Evolutionary conservation across 768 basidiomycete genomes (phyloP), one percentile per base, ranked within the genome.

Genomic region (Gelatoporia subvermispora): DNA sequence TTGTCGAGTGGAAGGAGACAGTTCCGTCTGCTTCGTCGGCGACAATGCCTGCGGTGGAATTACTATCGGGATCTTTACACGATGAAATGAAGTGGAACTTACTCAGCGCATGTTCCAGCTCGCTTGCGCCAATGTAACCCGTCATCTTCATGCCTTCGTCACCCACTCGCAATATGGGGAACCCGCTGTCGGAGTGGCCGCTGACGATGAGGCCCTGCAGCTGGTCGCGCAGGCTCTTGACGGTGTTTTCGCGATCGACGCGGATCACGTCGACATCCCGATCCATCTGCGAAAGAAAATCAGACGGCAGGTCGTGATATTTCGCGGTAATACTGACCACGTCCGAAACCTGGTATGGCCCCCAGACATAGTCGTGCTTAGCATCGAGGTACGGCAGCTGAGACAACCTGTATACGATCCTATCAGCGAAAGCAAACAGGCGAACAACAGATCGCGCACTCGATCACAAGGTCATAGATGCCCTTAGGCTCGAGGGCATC

Each of bases 401-500:
- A 37, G 81, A 81, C 22, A 97, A 76, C 25, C 82, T 82, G 38
- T 4, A 10, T 35, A 44, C 31, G 44, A 23, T 24, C 16, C 50
- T 9, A 50, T 22, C 4, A 24, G 17, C 8, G 10, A 41, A 9
- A 36, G 21, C 31, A 22, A n/a, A n/a, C 8, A 43, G 11, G 16
- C 18, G 13, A 48, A 50, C 31, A 16, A 35, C 2, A 22, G 17
- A 40, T 17, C 8, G 60, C 74, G 37, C 47, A 84, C 73, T 93
- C 91, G 47, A 97, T 98, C 49, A 92, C 92, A 34, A 98, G 79
- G 65, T 99, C 96, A 62, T 97, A 99, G 47, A 99, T 97, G 8
- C 93, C 93, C 61, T 93, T 92, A 2, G 89, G 89, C 63, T 94
- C 88, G 48, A 96, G 65, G 1, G 83, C 82, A 62, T 94, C 92